Percentiles rank a stretch among this genome's conserved stretches.
These are phyloP conservation scores for Penicillium arizonense DNA, from an alignment of 495 filamentous ascomycete genomes.

Conservation along the genomic window DNA sequence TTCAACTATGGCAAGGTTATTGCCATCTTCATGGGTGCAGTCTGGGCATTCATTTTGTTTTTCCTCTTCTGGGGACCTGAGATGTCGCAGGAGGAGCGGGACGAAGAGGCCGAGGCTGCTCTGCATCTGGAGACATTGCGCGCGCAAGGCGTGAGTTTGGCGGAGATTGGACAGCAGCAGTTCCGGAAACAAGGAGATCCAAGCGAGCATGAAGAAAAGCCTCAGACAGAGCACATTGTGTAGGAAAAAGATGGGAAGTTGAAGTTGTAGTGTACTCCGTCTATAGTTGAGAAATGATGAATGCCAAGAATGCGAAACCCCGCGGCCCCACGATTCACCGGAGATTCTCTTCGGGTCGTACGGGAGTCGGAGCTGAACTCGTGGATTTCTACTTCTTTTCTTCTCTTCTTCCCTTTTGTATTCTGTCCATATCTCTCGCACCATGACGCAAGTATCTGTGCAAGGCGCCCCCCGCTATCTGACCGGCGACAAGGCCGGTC, in stretches of 20 bases:
- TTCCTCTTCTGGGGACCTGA: slow-evolving; percentile 36
- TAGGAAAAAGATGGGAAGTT: background rate
- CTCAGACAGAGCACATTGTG: slow-evolving; percentile 4
- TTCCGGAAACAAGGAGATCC: slow-evolving; percentile 5
- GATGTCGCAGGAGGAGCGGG: slow-evolving; percentile 35
- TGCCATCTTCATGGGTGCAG: slow-evolving; percentile 26
- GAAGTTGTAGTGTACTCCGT: background rate
- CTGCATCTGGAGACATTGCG: slow-evolving; percentile 27
- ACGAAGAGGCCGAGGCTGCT: slow-evolving; percentile 26
- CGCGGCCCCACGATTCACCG: slow-evolving; percentile 6
- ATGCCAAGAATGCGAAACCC: background rate
- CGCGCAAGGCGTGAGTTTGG: slow-evolving; percentile 22
- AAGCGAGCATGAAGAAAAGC: slow-evolving; percentile 3
- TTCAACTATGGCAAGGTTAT: slow-evolving; percentile 37
- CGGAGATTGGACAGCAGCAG: slow-evolving; percentile 15
- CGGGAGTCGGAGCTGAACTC: background rate
- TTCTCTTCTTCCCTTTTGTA: background rate
- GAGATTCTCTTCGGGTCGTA: slow-evolving; percentile 4
- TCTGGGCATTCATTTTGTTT: slow-evolving; percentile 32
- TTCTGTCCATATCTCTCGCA: background rate
- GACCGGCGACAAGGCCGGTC: slow-evolving; percentile 70
- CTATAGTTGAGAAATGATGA: background rate
- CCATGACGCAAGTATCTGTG: slow-evolving; percentile 24
- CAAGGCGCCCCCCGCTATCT: slow-evolving; percentile 62
- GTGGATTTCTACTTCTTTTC: background rate